A percentile compares a stretch with the other conserved stretches of the same genome.
These are phyloP conservation scores for Penicillium macrosclerotiorum DNA, from an alignment of 495 filamentous ascomycete species.

Conservation along the genomic window DNA sequence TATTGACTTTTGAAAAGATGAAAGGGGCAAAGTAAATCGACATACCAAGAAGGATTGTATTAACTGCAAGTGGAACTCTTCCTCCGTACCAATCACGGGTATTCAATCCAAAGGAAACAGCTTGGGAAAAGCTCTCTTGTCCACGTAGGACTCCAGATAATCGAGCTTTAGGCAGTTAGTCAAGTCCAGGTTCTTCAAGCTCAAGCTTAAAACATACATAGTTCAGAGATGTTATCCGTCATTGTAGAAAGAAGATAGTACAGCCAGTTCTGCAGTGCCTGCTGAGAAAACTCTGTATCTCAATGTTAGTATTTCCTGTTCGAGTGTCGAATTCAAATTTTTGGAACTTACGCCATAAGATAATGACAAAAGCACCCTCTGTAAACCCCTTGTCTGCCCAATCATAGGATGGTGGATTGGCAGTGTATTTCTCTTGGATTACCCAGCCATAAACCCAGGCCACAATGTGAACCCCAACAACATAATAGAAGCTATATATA, in stretches of 20 bases:
- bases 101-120: slow-evolving; percentile 57
- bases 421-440: slow-evolving; percentile 46
- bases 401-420: slow-evolving; percentile 39
- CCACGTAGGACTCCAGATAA: slow-evolving; percentile 58
- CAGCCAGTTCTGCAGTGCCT: slow-evolving; percentile 48
- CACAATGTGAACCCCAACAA: slow-evolving; percentile 38
- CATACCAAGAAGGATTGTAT: slow-evolving; percentile 48
- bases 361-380: slow-evolving; percentile 44
- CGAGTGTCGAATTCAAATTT: background rate
- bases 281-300: slow-evolving; percentile 37
- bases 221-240: slow-evolving; percentile 54
- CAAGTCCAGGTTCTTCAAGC: slow-evolving; percentile 7
- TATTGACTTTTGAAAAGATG: background rate
- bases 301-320: background rate
- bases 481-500: slow-evolving; percentile 37
- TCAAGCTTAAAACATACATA: slow-evolving; percentile 34
- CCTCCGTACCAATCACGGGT: slow-evolving; percentile 46
- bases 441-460: slow-evolving; percentile 51
- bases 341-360: slow-evolving; percentile 46
- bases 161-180: slow-evolving; percentile 36
- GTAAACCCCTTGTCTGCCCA: slow-evolving; percentile 44
- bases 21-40: background rate
- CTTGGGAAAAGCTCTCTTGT: slow-evolving; percentile 60
- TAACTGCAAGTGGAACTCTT: slow-evolving; percentile 47
- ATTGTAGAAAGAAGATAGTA: slow-evolving; percentile 61